Base-by-base conservation (phyloP, 2,329 filamentous ascomycete species). In the Arthrobotrys musiformis region DNA sequence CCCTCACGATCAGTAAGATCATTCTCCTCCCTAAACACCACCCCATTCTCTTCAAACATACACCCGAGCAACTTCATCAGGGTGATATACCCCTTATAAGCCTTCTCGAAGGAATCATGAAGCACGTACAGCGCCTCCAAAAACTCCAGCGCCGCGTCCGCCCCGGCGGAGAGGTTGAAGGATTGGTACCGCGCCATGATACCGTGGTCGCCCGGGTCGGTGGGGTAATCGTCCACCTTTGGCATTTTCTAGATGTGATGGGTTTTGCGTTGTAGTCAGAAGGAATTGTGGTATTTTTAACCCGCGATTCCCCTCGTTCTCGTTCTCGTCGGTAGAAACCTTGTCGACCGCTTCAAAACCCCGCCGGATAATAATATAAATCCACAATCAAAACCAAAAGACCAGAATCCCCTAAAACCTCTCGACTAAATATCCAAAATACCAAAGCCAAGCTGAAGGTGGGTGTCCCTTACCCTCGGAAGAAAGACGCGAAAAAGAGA, bases 181-280 rank as follows among this genome's bases (percentile, higher is more conserved):
- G 64, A 70, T 35, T 68, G 64, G 48, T 76, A 76, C 19, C 56
- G 54, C 13, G 72, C 72, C 72, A 76, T 76, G 40, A 76, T 46
- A 8, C 72, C 72, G 7, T 60, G 64, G 30, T 70, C 72, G 30
- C 66, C 60, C 0, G 72, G 72, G 26, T 76, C 58, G 28, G 17
- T 19, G 9, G 50, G 50, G 40, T 58, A 66, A 11, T 76, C 72
- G 22, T 76, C 64, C 24, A 76, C 66, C 24, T 48, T 54, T 24
- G 61, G 33, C 52, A 62, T 74, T 30, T 11, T 56, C 3, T 35
- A 0, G n/a, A n/a, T n/a, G n/a, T n/a, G n/a, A n/a, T n/a, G n/a
- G n/a, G n/a, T n/a, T n/a, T n/a, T n/a, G n/a, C n/a, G n/a, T n/a
- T n/a, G n/a, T n/a, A n/a, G n/a, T n/a, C n/a, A n/a, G n/a, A n/a